Conservation (phyloP, 306 rosid genomes). For the Urtica urens region DNA sequence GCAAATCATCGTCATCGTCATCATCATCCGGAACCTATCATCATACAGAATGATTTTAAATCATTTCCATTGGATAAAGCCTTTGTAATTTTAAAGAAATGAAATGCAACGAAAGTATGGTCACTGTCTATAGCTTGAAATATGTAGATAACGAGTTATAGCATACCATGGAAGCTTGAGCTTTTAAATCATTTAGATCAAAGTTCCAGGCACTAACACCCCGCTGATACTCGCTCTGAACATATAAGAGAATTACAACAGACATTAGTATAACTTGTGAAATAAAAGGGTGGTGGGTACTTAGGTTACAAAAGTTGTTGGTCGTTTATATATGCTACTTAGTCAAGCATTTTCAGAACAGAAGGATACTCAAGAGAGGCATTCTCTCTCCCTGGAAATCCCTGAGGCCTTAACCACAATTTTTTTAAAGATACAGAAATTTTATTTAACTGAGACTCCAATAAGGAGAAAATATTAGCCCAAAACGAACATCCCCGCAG, state of each 20-base stretch:
- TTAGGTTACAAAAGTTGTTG: too few species aligned
- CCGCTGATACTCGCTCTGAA: slow-evolving; percentile 93
- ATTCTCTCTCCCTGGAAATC: too few species aligned
- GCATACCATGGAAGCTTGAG: slow-evolving; percentile 90
- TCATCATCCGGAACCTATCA: slow-evolving; percentile 60
- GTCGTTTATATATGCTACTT: too few species aligned
- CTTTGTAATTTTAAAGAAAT: neutral
- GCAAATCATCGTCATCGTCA: slow-evolving; percentile 57
- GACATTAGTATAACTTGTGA: neutral
- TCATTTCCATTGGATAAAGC: slow-evolving; percentile 14
- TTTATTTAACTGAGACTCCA: too few species aligned
- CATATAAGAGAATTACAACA: slow-evolving; percentile 6
- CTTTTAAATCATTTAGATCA: slow-evolving; percentile 84
- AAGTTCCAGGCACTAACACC: slow-evolving; percentile 99
- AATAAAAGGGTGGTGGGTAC: too few species aligned
- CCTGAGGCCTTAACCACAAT: too few species aligned
- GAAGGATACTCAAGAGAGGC: too few species aligned
- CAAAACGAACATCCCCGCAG: too few species aligned
- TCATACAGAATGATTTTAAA: slow-evolving; percentile 10
- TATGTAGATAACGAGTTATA: neutral
- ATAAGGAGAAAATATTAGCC: too few species aligned
- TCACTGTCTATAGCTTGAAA: neutral
- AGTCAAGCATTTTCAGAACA: too few species aligned
- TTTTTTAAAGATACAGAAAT: too few species aligned
- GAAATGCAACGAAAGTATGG: neutral